A percentile compares a stretch with the other conserved stretches of the same genome.
These are phyloP conservation scores for Nannochloris sp. DNA, from an alignment of 139 green algal genomes.

Conservation along the genomic window DNA sequence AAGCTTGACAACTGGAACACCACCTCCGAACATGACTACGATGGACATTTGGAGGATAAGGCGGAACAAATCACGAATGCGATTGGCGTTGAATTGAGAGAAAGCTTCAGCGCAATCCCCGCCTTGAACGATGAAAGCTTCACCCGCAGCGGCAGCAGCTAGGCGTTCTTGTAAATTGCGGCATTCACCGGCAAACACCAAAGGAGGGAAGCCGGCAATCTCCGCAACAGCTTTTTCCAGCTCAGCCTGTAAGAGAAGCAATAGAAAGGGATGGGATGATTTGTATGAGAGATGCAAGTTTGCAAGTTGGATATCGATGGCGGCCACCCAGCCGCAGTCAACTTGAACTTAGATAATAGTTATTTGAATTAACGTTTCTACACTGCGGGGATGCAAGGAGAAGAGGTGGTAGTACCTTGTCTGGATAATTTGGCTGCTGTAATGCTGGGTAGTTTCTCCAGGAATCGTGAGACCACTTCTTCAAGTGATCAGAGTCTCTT, in stretches of 20 bases:
- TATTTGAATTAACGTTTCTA: too few relatives aligned
- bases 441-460: conserved; percentile 50
- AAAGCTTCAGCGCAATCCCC: conserved; percentile 98
- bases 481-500: conserved; percentile 33
- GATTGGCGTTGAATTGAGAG: conserved; percentile 89
- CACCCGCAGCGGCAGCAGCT: conserved; percentile 69
- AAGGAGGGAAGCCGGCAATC: conserved; percentile 73
- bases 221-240: conserved; percentile 50
- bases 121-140: conserved; percentile 77
- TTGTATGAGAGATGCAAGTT: not conserved
- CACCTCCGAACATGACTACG: conserved; percentile 92
- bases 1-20: conserved; percentile 95
- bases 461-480: conserved; percentile 33
- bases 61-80: conserved; percentile 87
- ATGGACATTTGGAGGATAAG: conserved; percentile 93
- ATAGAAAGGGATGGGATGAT: not conserved
- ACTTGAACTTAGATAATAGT: too few relatives aligned
- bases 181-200: conserved; percentile 98
- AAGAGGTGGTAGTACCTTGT: conserved; percentile 43
- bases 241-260: conserved; percentile 13
- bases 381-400: conserved; percentile 66
- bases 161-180: conserved; percentile 83
- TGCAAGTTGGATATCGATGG: too few relatives aligned
- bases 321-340: too few relatives aligned
- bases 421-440: conserved; percentile 71